Evolutionary conservation across 2,329 filamentous ascomycete genomes (phyloP).

Genomic region (Hypoxylon rubiginosum): DNA sequence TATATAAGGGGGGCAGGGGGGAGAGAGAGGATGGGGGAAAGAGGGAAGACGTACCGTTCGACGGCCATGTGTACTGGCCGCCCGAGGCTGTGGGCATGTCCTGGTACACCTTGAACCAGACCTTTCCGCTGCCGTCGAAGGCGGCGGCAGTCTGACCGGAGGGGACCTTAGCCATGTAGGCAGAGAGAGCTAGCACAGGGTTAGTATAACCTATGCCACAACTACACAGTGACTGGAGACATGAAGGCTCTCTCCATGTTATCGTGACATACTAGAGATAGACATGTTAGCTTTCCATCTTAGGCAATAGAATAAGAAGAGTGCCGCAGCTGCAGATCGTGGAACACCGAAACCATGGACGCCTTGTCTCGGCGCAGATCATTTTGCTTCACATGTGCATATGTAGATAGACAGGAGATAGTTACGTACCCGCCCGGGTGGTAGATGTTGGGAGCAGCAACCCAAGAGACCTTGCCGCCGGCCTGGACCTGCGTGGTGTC

Average conservation of each 20-base stretch:
- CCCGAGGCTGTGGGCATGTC: constrained; percentile 54
- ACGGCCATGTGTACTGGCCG: constrained; percentile 55
- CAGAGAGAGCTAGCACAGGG: constrained; percentile 51
- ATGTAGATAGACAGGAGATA: not conserved
- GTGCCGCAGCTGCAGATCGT: too few relatives aligned
- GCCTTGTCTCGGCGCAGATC: constrained; percentile 1
- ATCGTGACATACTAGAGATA: not conserved
- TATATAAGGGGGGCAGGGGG: not conserved
- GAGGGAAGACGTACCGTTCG: constrained; percentile 50
- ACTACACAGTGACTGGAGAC: not conserved
- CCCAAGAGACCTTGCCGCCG: constrained; percentile 57
- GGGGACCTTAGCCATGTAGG: constrained; percentile 59
- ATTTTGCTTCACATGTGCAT: not conserved
- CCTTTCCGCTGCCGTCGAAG: constrained; percentile 56
- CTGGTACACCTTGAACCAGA: constrained; percentile 61
- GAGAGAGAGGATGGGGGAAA: not conserved
- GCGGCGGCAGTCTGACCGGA: constrained; percentile 53
- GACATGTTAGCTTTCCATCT: not conserved
- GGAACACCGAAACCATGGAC: not conserved
- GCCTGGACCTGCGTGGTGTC: constrained; percentile 55
- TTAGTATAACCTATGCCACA: constrained; percentile 11
- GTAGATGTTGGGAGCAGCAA: constrained; percentile 56
- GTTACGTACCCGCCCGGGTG: constrained; percentile 47
- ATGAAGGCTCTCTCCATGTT: not conserved
- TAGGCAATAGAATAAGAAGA: not conserved